Base-by-base conservation (phyloP, 225 moss, liverwort and hornwort species). In the Antitrichia curtipendula region DNA sequence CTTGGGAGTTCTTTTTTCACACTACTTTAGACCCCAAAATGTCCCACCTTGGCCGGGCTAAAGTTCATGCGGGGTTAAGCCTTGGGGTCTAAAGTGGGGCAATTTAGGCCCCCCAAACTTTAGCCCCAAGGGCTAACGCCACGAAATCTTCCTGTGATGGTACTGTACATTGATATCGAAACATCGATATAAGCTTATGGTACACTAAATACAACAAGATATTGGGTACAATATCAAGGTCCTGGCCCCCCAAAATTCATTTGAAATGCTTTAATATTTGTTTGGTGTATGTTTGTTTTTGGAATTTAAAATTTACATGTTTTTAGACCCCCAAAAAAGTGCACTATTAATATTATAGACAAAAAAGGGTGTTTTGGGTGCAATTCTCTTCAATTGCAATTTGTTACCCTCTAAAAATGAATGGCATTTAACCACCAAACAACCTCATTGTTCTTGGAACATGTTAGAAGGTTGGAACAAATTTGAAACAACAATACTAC, bases 161-260 rank as follows among this genome's bases (percentile, higher is more conserved):
- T 10, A n/a, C n/a, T 6, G 65, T 25, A 12, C 59, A 59, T 4
- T 24, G 8, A 45, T 45, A 45, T 45, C 45, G 8, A 45, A 45
- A 45, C 45, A 6, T 45, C 8, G 45, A 45, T 45, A 45, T 45
- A 45, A 45, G 45, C 45, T 45, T 45, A 45, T 13, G 31, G 12
- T 12, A 12, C 47, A 49, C 32, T 12, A 20, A 8, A 20, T 49
- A 3, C 15, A 25, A 70, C 27, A 70, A 16, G 15, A 41, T 70
- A 25, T 70, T 1, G 0, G n/a, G 66, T 11, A 19, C 0, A 0
- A 69, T 38, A 13, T 7, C 25, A 70, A 4, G 25, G 15, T 70
- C 5, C 5, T 0, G 15, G 41, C 3, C 8, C 2, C 5, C 1
- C 40, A 41, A 1, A 5, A 8, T 69, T 69, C 25, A 12, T 13